A percentile compares a stretch with the other conserved stretches of the same genome.
These are phyloP conservation scores for Curvularia verruculosa DNA, from an alignment of 2,329 filamentous ascomycete species.

Conservation along the genomic window DNA sequence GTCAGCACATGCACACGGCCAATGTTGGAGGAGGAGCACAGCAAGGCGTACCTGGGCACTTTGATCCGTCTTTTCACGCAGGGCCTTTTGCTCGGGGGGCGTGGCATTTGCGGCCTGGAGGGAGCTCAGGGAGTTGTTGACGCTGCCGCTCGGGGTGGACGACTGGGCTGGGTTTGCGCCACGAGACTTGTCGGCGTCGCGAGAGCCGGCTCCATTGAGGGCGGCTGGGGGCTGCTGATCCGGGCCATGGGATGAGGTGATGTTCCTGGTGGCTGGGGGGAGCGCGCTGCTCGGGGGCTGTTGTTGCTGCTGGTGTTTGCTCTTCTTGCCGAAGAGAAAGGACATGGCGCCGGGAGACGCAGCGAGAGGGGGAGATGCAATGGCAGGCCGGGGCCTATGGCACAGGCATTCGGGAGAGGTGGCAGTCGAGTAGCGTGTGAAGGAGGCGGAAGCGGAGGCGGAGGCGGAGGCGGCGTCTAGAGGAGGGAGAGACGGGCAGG, in stretches of 20 bases:
- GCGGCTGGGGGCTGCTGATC: constrained; percentile 49
- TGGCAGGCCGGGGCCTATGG: constrained; percentile 34
- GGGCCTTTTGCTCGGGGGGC: constrained; percentile 68
- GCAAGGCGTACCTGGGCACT: constrained; percentile 58
- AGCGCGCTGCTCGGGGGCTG: constrained; percentile 45
- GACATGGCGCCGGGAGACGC: constrained; percentile 51
- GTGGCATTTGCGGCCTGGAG: constrained; percentile 61
- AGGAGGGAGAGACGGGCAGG: constrained; percentile 8
- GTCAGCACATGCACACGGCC: constrained; percentile 20
- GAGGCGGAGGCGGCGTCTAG: constrained; percentile 12
- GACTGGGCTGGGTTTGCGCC: constrained; percentile 50
- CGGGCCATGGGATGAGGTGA: constrained; percentile 62
- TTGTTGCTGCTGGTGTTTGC: constrained; percentile 40
- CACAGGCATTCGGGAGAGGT: constrained; percentile 41
- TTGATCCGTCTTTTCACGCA: constrained; percentile 62
- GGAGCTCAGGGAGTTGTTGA: constrained; percentile 70
- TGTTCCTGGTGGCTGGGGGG: constrained; percentile 62
- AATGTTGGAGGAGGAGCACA: background rate
- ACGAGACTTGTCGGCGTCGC: constrained; percentile 51
- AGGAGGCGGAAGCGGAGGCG: too few relatives aligned
- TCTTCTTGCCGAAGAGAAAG: constrained; percentile 60
- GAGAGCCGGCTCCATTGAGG: constrained; percentile 52
- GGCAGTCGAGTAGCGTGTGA: constrained; percentile 15
- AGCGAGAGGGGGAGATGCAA: constrained; percentile 27
- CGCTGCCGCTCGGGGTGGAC: constrained; percentile 77